Evolutionary conservation across 352 stramenopile genomes (phyloP).

Genomic region (Pythium sp.): DNA sequence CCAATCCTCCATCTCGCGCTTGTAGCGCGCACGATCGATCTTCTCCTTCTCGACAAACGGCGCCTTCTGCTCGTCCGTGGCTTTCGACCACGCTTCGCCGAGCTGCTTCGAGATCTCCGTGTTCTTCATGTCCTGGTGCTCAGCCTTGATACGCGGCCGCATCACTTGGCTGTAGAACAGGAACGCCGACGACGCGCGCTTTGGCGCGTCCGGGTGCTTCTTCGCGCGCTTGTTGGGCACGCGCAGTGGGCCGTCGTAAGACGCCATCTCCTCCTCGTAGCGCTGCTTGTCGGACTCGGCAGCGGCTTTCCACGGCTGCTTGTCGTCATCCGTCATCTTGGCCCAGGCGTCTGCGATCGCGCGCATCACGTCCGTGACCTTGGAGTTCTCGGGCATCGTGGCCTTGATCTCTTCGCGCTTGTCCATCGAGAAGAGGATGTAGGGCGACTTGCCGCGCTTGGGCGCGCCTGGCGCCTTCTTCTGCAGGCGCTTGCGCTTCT

Average conservation of each 20-base stretch:
- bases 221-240: slow-evolving; percentile 93
- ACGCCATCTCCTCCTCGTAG: slow-evolving; percentile 93
- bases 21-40: slow-evolving; percentile 90
- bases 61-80: slow-evolving; percentile 87
- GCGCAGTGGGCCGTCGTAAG: slow-evolving; percentile 88
- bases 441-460: slow-evolving; percentile 89
- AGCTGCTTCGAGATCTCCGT: slow-evolving; percentile 95
- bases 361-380: slow-evolving; percentile 91
- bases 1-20: slow-evolving; percentile 92
- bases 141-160: slow-evolving; percentile 84
- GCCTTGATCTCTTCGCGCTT: slow-evolving; percentile 90
- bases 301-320: slow-evolving; percentile 90
- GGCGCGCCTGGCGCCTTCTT: slow-evolving; percentile 88
- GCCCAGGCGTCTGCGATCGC: slow-evolving; percentile 89
- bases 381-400: slow-evolving; percentile 78
- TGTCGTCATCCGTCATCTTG: slow-evolving; percentile 89
- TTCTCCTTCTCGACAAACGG: slow-evolving; percentile 93
- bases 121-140: slow-evolving; percentile 95
- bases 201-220: slow-evolving; percentile 93
- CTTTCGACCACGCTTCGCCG: slow-evolving; percentile 90
- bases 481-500: slow-evolving; percentile 89
- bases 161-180: slow-evolving; percentile 93
- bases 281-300: slow-evolving; percentile 93
- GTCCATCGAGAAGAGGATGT: slow-evolving; percentile 93
- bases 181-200: slow-evolving; percentile 93